Base-by-base conservation (phyloP, 1,284 basidiomycete genomes). In the Malassezia obtusa region DNA sequence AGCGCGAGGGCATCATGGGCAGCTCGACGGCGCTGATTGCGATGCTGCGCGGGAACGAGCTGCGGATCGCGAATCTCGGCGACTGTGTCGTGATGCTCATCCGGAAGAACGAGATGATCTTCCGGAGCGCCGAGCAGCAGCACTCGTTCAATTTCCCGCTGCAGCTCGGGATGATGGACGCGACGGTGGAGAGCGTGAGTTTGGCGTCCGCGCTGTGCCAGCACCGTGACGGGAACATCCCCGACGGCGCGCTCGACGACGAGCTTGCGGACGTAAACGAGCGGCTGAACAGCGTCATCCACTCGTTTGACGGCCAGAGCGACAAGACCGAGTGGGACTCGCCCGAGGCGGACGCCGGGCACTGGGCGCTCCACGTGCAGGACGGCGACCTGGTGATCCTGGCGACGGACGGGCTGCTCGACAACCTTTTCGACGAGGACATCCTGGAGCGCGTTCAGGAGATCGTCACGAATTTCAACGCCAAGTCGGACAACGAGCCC, bases 361-460 rank as follows among this genome's bases (percentile, higher is more conserved):
- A 83, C 9, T 79, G 77, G 71, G 83, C 82, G 2, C 77, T 95
- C 6, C 83, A 84, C 19, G 89, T 95, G 4, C 80, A 83, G 64
- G 82, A 82, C 41, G 84, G 87, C 58, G 91, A 95, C 48, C 85
- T 95, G 37, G 82, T 95, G 41, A 85, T 95, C 52, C 80, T 95
- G 30, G 86, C 88, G 2, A 84, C 81, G 31, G 91, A 96, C 71
- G 91, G 91, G 1, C 78, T 95, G 45, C 84, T 85, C 67, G 91
- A 96, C 75, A 96, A 96, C 67, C 77, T 95, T 45, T 95, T 90
- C 81, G 90, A 95, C 70, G 85, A 89, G 67, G 91, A 95, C 60
- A 85, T 96, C 24, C 77, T 95, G 12, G 89, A 94, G 60, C 87
- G 89, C 64, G 85, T 95, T 11, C 24, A 49, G 5, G 47, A 45